Conservation (phyloP, 106 monocot species). For the Dioscorea dumetorum region DNA sequence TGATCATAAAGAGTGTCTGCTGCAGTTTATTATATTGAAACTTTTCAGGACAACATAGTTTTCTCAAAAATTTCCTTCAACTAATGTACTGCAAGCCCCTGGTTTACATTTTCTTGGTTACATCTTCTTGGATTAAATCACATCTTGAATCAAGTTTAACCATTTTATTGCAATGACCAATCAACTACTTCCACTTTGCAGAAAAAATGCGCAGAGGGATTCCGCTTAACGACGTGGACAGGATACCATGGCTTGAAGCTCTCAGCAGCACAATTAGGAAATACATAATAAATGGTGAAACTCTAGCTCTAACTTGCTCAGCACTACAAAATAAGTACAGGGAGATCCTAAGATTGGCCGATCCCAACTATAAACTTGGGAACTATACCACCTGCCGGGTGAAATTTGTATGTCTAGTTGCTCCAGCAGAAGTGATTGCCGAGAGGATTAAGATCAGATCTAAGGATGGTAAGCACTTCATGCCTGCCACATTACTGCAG, state of each 20-base stretch:
- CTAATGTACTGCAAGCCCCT: not conserved
- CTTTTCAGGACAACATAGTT: too few relatives aligned
- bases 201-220: slow-evolving; percentile 77
- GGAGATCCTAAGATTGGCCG: slow-evolving; percentile 65
- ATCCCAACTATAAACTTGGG: slow-evolving; percentile 27
- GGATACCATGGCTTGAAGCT: slow-evolving; percentile 79
- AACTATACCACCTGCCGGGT: slow-evolving; percentile 38
- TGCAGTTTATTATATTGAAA: too few relatives aligned
- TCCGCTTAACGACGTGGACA: slow-evolving; percentile 62
- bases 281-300: slow-evolving; percentile 17
- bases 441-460: slow-evolving; percentile 58
- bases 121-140: not conserved
- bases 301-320: slow-evolving; percentile 58
- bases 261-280: slow-evolving; percentile 35
- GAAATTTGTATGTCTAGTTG: slow-evolving; percentile 62
- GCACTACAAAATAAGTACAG: slow-evolving; percentile 69
- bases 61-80: not conserved
- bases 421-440: slow-evolving; percentile 39
- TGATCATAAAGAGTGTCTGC: too few relatives aligned
- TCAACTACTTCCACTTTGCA: slow-evolving; percentile 11
- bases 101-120: not conserved
- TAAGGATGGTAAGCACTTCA: slow-evolving; percentile 64
- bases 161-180: not conserved
- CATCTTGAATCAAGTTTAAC: not conserved
- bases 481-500: slow-evolving; percentile 54